Evolutionary conservation across 163 green algal species (phyloP).

Genomic region (Picocystis sp.): DNA sequence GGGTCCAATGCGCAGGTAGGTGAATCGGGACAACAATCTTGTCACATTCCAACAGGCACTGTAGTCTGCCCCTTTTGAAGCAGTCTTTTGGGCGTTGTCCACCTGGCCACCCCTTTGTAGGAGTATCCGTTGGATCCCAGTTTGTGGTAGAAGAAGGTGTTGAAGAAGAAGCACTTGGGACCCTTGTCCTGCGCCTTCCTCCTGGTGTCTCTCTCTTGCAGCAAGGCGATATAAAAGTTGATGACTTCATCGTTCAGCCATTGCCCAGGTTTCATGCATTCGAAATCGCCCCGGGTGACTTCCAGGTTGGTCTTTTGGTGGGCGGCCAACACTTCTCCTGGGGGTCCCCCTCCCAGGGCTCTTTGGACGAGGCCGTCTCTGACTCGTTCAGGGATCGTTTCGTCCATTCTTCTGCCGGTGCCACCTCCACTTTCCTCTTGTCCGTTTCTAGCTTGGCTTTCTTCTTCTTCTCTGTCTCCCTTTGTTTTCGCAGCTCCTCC

Average conservation of each 20-base stretch:
- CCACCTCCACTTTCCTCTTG: too few species aligned
- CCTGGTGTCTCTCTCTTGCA: constrained; percentile 35
- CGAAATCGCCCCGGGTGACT: constrained; percentile 9
- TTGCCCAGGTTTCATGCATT: constrained; percentile 9
- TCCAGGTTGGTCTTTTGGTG: too few species aligned
- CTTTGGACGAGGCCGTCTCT: too few species aligned
- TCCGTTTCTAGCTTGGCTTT: too few species aligned
- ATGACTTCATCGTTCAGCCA: constrained; percentile 94
- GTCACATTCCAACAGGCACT: constrained; percentile 18
- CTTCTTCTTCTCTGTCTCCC: too few species aligned
- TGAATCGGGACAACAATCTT: constrained; percentile 64
- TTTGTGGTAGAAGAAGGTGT: constrained; percentile 79
- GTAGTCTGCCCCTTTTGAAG: constrained; percentile 4
- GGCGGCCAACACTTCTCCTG: too few species aligned
- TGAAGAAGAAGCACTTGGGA: constrained; percentile 71
- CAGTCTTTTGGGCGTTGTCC: constrained; percentile 9
- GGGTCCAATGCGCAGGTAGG: constrained; percentile 50
- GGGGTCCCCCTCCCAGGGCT: too few species aligned
- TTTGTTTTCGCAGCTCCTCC: too few species aligned
- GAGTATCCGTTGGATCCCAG: constrained; percentile 27
- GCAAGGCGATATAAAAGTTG: constrained; percentile 68
- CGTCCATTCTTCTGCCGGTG: too few species aligned
- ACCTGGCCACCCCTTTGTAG: constrained; percentile 22
- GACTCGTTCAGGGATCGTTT: too few species aligned
- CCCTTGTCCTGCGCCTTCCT: background rate